A percentile compares a stretch with the other conserved stretches of the same genome.
phyloP scores from a whole-genome alignment of 2,329 filamentous ascomycete species.

The Trichoderma brevicompactum region DNA sequence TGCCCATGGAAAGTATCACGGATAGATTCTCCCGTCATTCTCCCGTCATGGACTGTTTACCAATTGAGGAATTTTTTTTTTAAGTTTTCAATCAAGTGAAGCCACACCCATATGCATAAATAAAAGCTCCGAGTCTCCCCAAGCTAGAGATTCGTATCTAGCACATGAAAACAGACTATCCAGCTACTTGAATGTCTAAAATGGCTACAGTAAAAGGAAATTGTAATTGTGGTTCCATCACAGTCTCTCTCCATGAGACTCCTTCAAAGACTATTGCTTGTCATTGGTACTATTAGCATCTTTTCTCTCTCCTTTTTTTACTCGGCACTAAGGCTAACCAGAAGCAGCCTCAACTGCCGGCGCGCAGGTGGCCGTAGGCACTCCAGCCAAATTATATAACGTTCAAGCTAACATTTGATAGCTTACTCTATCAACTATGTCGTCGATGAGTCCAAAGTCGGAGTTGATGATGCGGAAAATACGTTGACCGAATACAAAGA shows the following conservation, averaged over 20 bases:
- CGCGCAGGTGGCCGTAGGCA: background rate
- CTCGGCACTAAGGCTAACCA: background rate
- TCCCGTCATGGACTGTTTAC: background rate
- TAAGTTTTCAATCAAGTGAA: too few species aligned
- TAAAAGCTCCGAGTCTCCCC: background rate
- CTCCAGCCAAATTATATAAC: background rate
- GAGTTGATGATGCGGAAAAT: background rate
- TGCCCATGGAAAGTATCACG: too few species aligned
- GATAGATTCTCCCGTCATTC: background rate
- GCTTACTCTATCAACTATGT: slow-evolving; percentile 2
- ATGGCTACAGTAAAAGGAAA: background rate
- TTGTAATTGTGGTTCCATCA: background rate
- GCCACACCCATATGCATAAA: background rate
- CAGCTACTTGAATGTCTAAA: background rate
- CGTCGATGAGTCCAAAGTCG: background rate
- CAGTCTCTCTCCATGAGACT: background rate
- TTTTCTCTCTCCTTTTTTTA: too few species aligned
- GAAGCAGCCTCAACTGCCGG: background rate
- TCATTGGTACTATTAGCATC: background rate
- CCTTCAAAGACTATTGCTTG: background rate
- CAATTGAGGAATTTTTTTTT: background rate
- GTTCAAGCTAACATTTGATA: background rate
- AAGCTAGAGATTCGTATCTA: background rate
- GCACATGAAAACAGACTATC: background rate
- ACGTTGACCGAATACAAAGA: background rate